Conservation (phyloP, 352 stramenopile species). For the Globisporangium nodosum region DNA sequence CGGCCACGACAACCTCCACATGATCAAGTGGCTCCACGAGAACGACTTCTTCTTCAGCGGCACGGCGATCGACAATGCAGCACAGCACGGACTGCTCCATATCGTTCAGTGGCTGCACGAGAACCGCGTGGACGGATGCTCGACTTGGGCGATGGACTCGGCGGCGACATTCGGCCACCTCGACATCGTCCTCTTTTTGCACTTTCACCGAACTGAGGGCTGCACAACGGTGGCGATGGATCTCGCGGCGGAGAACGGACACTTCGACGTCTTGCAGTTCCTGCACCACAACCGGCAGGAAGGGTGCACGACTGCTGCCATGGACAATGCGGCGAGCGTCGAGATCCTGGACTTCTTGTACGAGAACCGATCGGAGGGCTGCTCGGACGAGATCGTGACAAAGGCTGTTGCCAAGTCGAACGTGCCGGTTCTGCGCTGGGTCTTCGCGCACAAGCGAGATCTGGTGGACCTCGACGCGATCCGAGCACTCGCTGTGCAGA, state of each 20-base stretch:
- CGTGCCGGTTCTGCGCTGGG: conserved; percentile 1
- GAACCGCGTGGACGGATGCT: conserved; percentile 5
- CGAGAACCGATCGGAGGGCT: conserved; percentile 4
- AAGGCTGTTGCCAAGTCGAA: not conserved
- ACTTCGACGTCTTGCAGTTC: conserved; percentile 6
- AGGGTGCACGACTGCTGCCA: conserved; percentile 4
- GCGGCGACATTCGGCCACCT: conserved; percentile 4
- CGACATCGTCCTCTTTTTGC: conserved; percentile 2
- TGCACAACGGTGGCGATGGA: conserved; percentile 6
- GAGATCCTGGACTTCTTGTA: conserved; percentile 3
- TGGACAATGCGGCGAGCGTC: conserved; percentile 4
- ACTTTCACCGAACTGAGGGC: conserved; percentile 6
- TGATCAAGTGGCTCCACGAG: conserved; percentile 11
- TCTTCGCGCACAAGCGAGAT: conserved; percentile 4
- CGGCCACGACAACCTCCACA: conserved; percentile 1
- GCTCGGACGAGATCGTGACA: conserved; percentile 5
- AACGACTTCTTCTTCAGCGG: conserved; percentile 2
- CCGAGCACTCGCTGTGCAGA: not conserved
- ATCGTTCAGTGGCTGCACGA: conserved; percentile 6
- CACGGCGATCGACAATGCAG: conserved; percentile 1
- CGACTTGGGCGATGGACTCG: conserved; percentile 4
- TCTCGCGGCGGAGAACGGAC: conserved; percentile 3
- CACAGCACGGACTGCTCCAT: not conserved
- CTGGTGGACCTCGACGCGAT: not conserved
- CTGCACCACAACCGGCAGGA: conserved; percentile 6